phyloP scores from a whole-genome alignment of 192 early-diverging fungal genomes.

The Backusella parvicylindrica region DNA sequence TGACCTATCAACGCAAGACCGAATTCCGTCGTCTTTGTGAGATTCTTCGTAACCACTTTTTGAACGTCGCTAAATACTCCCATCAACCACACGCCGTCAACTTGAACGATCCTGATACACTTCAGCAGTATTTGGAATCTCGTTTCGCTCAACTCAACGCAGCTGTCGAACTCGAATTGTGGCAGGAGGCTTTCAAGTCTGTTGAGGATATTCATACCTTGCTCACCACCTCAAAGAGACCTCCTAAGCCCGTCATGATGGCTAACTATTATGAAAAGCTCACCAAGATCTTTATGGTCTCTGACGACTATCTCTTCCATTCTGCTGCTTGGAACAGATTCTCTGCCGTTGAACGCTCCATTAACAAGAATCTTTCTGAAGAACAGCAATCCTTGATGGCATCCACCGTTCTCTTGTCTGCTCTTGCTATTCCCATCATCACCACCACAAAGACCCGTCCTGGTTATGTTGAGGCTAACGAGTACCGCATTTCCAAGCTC shows the following conservation, averaged over 20 bases:
- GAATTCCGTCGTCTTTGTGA: conserved; percentile 99
- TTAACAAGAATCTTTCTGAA: conserved; percentile 77
- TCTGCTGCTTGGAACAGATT: conserved; percentile 96
- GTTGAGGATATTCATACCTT: conserved; percentile 97
- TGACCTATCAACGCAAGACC: conserved; percentile 92
- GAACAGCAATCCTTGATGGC: conserved; percentile 89
- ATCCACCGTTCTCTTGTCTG: conserved; percentile 89
- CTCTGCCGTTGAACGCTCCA: conserved; percentile 72
- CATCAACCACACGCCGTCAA: conserved; percentile 94
- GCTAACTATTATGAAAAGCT: conserved; percentile 99
- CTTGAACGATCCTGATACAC: conserved; percentile 91
- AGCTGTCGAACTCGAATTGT: conserved; percentile 95
- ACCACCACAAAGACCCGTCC: conserved; percentile 74
- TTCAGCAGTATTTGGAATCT: conserved; percentile 95
- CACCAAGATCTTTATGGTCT: conserved; percentile 93
- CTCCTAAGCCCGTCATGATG: conserved; percentile 92
- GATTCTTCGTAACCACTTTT: conserved; percentile 90
- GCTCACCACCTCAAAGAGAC: conserved; percentile 85
- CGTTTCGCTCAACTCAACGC: conserved; percentile 95
- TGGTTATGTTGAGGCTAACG: conserved; percentile 65
- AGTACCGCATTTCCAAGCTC: conserved; percentile 75
- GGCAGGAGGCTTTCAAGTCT: conserved; percentile 98
- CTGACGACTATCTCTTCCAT: conserved; percentile 97
- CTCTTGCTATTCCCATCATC: conserved; percentile 95
- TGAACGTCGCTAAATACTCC: conserved; percentile 85